phyloP scores from a whole-genome alignment of 352 stramenopile genomes.

The Phytophthora pinifolia region DNA sequence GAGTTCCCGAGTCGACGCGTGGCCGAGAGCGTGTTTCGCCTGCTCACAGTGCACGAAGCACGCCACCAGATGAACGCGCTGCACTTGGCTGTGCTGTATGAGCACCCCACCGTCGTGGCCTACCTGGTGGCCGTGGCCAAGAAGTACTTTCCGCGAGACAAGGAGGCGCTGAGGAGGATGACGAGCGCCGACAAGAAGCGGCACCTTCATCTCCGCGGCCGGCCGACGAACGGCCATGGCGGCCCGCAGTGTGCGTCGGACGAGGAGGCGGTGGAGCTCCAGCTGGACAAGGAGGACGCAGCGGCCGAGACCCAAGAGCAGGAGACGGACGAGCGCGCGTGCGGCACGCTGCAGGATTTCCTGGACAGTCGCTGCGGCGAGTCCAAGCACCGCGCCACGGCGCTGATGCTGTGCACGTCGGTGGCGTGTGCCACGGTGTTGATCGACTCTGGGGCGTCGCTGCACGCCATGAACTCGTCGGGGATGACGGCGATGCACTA shows the following conservation, averaged over 20 bases:
- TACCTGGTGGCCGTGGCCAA: slow-evolving; percentile 51
- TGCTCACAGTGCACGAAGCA: slow-evolving; percentile 68
- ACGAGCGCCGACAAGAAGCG: slow-evolving; percentile 14
- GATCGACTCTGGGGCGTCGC: slow-evolving; percentile 52
- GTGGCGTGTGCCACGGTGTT: slow-evolving; percentile 59
- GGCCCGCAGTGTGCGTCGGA: slow-evolving; percentile 11
- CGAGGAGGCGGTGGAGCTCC: slow-evolving; percentile 17
- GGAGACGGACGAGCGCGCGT: slow-evolving; percentile 16
- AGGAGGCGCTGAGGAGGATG: slow-evolving; percentile 3
- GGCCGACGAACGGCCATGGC: slow-evolving; percentile 14
- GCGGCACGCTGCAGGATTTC: slow-evolving; percentile 41
- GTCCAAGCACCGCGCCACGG: slow-evolving; percentile 68
- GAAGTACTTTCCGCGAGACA: slow-evolving; percentile 39
- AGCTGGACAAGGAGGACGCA: slow-evolving; percentile 7
- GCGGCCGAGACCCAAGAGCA: slow-evolving; percentile 27
- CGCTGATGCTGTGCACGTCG: slow-evolving; percentile 77
- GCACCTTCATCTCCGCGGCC: slow-evolving; percentile 13
- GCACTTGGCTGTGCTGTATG: slow-evolving; percentile 73
- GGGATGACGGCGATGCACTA: slow-evolving; percentile 85
- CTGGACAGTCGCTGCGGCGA: slow-evolving; percentile 59
- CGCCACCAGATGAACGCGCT: slow-evolving; percentile 78
- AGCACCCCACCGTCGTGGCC: slow-evolving; percentile 64
- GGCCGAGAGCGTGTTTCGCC: slow-evolving; percentile 38
- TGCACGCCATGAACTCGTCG: slow-evolving; percentile 64
- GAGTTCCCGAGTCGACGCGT: slow-evolving; percentile 16